These are phyloP conservation scores for Noccaea caerulescens DNA, from an alignment of 345 rosid species.

Conservation along the genomic window DNA sequence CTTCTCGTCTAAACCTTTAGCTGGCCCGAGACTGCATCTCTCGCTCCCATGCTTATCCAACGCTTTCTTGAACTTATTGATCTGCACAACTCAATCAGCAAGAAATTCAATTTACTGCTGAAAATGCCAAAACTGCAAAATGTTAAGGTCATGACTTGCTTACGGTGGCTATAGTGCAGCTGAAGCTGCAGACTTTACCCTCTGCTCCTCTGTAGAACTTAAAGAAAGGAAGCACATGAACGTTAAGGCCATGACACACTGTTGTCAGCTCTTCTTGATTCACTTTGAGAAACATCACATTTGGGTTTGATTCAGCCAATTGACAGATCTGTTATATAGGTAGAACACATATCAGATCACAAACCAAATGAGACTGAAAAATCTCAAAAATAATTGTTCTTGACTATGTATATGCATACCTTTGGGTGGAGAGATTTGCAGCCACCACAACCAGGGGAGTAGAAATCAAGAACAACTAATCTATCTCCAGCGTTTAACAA, in stretches of 20 bases:
- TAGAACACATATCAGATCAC: background rate
- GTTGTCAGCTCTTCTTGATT: slow-evolving; percentile 66
- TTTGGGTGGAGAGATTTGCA: slow-evolving; percentile 86
- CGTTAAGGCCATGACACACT: slow-evolving; percentile 65
- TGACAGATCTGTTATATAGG: slow-evolving; percentile 60
- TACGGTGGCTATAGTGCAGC: slow-evolving; percentile 72
- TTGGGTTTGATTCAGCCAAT: slow-evolving; percentile 69
- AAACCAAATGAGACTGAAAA: slow-evolving; percentile 2
- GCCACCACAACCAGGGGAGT: slow-evolving; percentile 86
- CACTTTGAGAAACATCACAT: slow-evolving; percentile 66
- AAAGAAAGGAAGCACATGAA: slow-evolving; percentile 82
- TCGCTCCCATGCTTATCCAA: slow-evolving; percentile 56
- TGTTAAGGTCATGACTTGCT: slow-evolving; percentile 3
- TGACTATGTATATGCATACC: slow-evolving; percentile 45
- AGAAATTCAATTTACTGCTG: background rate
- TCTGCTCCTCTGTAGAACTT: slow-evolving; percentile 74
- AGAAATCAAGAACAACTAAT: slow-evolving; percentile 68
- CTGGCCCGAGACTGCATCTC: slow-evolving; percentile 50
- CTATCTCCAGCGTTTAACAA: slow-evolving; percentile 62
- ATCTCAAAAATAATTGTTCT: background rate
- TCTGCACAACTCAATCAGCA: slow-evolving; percentile 44
- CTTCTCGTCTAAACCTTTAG: slow-evolving; percentile 59
- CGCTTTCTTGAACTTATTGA: slow-evolving; percentile 72
- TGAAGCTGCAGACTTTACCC: slow-evolving; percentile 75
- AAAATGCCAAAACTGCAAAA: background rate